These are phyloP conservation scores for Aspergillus awamori DNA, from an alignment of 2,329 filamentous ascomycete genomes.

Conservation along the genomic window DNA sequence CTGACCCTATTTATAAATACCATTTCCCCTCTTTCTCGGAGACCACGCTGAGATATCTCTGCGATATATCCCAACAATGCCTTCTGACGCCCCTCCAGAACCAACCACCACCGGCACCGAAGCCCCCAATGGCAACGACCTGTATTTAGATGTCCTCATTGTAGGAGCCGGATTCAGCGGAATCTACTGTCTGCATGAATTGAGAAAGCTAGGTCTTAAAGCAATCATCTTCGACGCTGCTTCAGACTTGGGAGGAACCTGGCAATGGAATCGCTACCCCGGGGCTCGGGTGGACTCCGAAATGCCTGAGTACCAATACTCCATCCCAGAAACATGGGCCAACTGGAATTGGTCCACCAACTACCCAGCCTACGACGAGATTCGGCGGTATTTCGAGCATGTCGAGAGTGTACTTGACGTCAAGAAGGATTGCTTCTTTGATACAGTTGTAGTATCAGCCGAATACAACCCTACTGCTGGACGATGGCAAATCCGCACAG, in stretches of 20 bases:
- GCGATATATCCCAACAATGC: background rate
- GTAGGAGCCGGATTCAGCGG: conserved; percentile 37
- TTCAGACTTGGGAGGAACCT: conserved; percentile 55
- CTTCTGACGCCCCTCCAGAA: background rate
- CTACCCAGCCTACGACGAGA: conserved; percentile 38
- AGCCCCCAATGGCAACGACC: conserved; percentile 31
- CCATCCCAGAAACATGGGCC: conserved; percentile 52
- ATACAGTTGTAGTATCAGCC: conserved; percentile 47
- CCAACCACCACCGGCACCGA: conserved; percentile 26
- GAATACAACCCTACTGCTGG: conserved; percentile 41
- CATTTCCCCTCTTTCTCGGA: background rate
- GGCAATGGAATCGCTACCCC: conserved; percentile 62
- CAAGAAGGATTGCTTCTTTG: conserved; percentile 50
- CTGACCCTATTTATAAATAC: background rate
- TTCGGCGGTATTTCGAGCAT: conserved; percentile 52
- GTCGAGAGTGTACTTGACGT: conserved; percentile 50
- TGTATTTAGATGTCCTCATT: conserved; percentile 30
- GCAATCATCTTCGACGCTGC: conserved; percentile 58
- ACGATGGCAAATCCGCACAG: conserved; percentile 51
- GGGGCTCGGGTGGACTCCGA: conserved; percentile 59
- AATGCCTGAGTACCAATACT: conserved; percentile 58
- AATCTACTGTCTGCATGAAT: conserved; percentile 55
- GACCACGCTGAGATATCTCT: background rate
- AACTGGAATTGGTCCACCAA: conserved; percentile 49
- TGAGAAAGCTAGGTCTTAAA: conserved; percentile 55